Evolutionary conservation across 2,329 filamentous ascomycete genomes (phyloP).

Genomic region (Fusarium globosum): DNA sequence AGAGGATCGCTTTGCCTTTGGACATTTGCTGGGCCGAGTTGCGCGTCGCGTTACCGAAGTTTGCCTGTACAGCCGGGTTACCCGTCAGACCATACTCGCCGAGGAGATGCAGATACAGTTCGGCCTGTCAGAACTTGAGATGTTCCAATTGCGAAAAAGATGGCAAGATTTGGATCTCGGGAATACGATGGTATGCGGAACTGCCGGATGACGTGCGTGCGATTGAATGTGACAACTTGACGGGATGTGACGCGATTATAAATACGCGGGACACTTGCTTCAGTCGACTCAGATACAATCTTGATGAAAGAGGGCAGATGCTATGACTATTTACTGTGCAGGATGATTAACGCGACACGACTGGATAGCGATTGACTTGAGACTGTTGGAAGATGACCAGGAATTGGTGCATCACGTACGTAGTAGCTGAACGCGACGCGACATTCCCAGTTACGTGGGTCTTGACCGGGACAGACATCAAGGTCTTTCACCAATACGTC

Average conservation of each 20-base stretch:
- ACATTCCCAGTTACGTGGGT: too few species aligned
- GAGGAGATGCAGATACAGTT: neutral
- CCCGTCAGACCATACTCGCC: neutral
- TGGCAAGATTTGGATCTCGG: neutral
- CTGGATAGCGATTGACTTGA: rapidly evolving
- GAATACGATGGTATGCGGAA: neutral
- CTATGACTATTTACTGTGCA: rapidly evolving
- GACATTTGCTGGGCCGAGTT: neutral
- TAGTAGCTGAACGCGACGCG: neutral
- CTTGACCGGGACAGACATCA: neutral
- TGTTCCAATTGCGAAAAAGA: neutral
- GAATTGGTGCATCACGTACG: neutral
- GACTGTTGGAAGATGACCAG: rapidly evolving
- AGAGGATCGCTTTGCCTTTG: too few species aligned
- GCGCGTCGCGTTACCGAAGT: neutral
- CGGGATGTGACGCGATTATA: too few species aligned
- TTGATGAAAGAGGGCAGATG: rapidly evolving
- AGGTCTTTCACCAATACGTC: too few species aligned
- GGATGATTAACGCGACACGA: rapidly evolving
- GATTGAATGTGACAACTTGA: neutral
- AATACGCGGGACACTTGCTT: neutral
- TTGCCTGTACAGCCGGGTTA: neutral
- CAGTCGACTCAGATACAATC: rapidly evolving
- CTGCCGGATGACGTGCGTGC: neutral
- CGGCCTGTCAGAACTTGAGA: neutral